Percentiles rank a stretch among this genome's conserved stretches.
These are phyloP conservation scores for Mycena belliarum DNA, from an alignment of 768 basidiomycete species.

Conservation along the genomic window DNA sequence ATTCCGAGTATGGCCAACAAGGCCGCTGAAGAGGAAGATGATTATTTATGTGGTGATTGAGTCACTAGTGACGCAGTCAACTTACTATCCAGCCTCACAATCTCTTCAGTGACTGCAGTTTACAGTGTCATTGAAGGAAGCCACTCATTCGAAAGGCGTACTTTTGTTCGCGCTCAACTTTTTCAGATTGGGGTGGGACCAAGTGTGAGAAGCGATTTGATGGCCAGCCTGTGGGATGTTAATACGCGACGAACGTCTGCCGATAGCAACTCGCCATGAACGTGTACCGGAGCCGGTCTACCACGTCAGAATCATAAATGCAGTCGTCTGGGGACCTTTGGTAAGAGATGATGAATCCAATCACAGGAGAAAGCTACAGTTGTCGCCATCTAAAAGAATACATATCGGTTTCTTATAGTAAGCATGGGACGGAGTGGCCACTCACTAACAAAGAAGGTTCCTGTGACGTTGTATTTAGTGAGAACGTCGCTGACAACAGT, in stretches of 20 bases:
- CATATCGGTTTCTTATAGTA: not conserved
- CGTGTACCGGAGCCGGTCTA: slow-evolving; percentile 23
- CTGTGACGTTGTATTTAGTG: slow-evolving; percentile 17
- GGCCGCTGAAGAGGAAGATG: slow-evolving; percentile 22
- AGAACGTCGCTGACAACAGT: slow-evolving; percentile 12
- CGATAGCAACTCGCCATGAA: slow-evolving; percentile 12
- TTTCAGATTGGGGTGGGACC: slow-evolving; percentile 31
- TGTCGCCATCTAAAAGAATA: slow-evolving; percentile 23
- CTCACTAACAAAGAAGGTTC: slow-evolving; percentile 34
- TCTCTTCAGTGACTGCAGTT: slow-evolving; percentile 13
- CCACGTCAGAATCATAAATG: slow-evolving; percentile 27
- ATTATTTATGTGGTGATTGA: not conserved
- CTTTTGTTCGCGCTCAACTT: slow-evolving; percentile 24
- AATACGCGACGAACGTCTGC: not conserved
- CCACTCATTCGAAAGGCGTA: not conserved
- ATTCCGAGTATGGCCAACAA: slow-evolving; percentile 26
- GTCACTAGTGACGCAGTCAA: not conserved
- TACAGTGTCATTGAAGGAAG: not conserved
- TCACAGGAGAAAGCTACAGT: too few relatives aligned
- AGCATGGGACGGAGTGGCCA: not conserved
- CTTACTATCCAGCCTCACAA: slow-evolving; percentile 11
- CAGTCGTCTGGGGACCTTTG: slow-evolving; percentile 16
- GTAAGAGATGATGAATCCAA: not conserved
- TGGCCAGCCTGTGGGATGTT: slow-evolving; percentile 25
- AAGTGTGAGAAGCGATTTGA: slow-evolving; percentile 37